Evolutionary conservation across 1,284 basidiomycete species (phyloP).

Genomic region (Cutaneotrichosporon sp.): DNA sequence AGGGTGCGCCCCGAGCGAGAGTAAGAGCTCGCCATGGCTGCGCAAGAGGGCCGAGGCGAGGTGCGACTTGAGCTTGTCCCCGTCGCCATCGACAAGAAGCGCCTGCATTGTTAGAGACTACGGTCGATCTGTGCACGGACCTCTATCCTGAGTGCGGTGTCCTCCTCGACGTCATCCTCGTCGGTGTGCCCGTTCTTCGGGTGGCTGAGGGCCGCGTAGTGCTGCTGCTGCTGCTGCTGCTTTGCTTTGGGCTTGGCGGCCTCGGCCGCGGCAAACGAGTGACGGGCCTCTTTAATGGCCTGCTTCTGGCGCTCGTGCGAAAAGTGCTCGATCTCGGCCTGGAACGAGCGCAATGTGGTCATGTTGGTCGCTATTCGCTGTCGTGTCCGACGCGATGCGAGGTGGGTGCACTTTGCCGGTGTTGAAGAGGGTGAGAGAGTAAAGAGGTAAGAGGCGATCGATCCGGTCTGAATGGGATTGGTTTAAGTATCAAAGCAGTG

Average conservation of each 20-base stretch:
- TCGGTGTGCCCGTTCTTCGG: slow-evolving; percentile 21
- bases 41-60: slow-evolving; percentile 34
- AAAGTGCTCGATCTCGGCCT: slow-evolving; percentile 46
- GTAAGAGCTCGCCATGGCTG: slow-evolving; percentile 42
- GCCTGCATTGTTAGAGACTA: slow-evolving; percentile 21
- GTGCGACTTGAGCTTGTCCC: slow-evolving; percentile 31
- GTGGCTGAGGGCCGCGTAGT: slow-evolving; percentile 5
- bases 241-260: slow-evolving; percentile 35
- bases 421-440: too few species aligned
- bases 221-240: slow-evolving; percentile 18
- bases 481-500: too few species aligned
- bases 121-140: slow-evolving; percentile 18
- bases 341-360: slow-evolving; percentile 46
- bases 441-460: too few species aligned
- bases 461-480: too few species aligned
- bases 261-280: slow-evolving; percentile 39
- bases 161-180: slow-evolving; percentile 28
- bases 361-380: slow-evolving; percentile 15
- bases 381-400: not conserved
- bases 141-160: slow-evolving; percentile 26
- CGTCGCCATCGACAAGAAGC: slow-evolving; percentile 25
- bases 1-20: slow-evolving; percentile 41
- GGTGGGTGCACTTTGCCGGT: too few species aligned
- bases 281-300: slow-evolving; percentile 36
- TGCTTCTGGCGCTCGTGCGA: slow-evolving; percentile 40